Conservation (phyloP, 139 green algal genomes). For the Chlorella vulgaris region DNA sequence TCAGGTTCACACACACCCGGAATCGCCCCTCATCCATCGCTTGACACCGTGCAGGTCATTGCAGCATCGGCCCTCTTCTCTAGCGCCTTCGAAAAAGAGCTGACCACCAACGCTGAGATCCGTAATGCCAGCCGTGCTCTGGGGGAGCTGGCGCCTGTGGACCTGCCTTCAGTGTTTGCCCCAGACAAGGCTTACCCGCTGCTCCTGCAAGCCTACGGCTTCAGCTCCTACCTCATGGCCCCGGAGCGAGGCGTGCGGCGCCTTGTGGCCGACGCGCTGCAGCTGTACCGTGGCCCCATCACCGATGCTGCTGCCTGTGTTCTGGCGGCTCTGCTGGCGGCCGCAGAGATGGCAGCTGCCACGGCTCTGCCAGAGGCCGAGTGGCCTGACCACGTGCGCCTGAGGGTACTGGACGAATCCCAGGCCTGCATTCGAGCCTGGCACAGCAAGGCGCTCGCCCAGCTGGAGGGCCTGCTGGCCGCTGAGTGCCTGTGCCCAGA, state of each 20-base stretch:
- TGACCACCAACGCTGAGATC: not conserved
- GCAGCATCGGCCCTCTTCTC: not conserved
- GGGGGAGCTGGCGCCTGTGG: too few relatives aligned
- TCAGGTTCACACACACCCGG: too few relatives aligned
- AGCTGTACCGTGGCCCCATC: constrained; percentile 1
- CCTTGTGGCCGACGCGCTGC: not conserved
- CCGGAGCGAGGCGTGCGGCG: constrained; percentile 10
- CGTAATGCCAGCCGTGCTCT: not conserved
- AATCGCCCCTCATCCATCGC: too few relatives aligned
- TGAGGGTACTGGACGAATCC: not conserved
- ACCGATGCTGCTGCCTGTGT: not conserved
- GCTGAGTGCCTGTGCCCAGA: not conserved
- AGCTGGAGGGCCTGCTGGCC: not conserved
- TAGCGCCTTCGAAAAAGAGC: not conserved
- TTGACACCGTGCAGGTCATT: not conserved
- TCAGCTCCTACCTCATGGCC: not conserved
- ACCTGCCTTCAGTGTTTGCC: not conserved
- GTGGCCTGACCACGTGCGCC: not conserved
- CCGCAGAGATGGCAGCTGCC: not conserved
- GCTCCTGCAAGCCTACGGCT: not conserved
- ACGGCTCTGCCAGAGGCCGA: not conserved
- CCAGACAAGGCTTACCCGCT: not conserved
- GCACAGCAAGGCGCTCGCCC: not conserved
- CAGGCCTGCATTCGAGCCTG: not conserved
- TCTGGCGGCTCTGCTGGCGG: not conserved